phyloP scores from a whole-genome alignment of 805 yeast genomes.

The Metschnikowia hibisci region DNA sequence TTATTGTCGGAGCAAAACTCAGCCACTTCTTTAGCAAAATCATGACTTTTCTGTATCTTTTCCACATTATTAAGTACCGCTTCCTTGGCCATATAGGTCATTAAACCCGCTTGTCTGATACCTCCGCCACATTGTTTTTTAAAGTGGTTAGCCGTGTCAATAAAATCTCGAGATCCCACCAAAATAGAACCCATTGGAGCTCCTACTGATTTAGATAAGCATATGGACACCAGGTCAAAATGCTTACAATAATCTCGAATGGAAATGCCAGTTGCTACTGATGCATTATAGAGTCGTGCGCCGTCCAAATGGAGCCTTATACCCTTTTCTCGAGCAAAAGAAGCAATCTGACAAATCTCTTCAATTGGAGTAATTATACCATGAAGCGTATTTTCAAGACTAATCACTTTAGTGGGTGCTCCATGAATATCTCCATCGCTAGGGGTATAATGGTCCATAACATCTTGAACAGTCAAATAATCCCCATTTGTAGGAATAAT shows the following conservation, averaged over 20 bases:
- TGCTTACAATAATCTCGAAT: slow-evolving; percentile 65
- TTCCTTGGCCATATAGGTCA: slow-evolving; percentile 73
- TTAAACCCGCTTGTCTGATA: slow-evolving; percentile 80
- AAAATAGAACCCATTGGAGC: slow-evolving; percentile 91
- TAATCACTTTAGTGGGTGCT: slow-evolving; percentile 83
- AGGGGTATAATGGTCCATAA: slow-evolving; percentile 54
- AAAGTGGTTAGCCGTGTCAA: slow-evolving; percentile 74
- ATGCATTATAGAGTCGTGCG: slow-evolving; percentile 94
- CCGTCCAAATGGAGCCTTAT: slow-evolving; percentile 83
- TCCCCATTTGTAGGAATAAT: slow-evolving; percentile 73
- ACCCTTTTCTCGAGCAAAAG: slow-evolving; percentile 59
- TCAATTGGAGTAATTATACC: slow-evolving; percentile 79
- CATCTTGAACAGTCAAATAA: slow-evolving; percentile 77
- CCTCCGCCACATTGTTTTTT: slow-evolving; percentile 94
- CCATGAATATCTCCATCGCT: slow-evolving; percentile 82
- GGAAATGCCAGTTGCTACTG: slow-evolving; percentile 65
- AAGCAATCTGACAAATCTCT: slow-evolving; percentile 67
- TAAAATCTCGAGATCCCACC: slow-evolving; percentile 60
- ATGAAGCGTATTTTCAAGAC: slow-evolving; percentile 84
- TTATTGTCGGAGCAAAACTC: slow-evolving; percentile 50
- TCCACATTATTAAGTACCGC: slow-evolving; percentile 74
- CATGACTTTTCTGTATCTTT: slow-evolving; percentile 48
- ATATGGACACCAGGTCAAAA: slow-evolving; percentile 86
- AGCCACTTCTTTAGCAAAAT: slow-evolving; percentile 50
- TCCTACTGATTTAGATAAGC: slow-evolving; percentile 85